These are phyloP conservation scores for Alternaria brassicicola DNA, from an alignment of 2,329 filamentous ascomycete genomes.

Conservation along the genomic window DNA sequence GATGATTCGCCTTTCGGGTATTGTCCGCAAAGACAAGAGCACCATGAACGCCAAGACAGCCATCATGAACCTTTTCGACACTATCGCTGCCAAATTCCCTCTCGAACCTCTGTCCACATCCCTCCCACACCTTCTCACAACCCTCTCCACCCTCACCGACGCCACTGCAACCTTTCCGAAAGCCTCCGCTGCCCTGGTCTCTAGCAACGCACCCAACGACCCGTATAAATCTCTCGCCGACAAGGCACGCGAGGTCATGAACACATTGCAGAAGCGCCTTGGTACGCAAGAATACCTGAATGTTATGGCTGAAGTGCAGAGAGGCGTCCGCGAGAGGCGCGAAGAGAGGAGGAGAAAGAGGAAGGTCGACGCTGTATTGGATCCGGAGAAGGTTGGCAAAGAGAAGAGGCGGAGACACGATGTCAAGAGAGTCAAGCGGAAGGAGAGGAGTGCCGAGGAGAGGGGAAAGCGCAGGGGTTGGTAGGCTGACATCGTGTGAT, in stretches of 20 bases:
- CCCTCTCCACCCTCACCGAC: slow-evolving; percentile 85
- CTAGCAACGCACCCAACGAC: slow-evolving; percentile 56
- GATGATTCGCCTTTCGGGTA: slow-evolving; percentile 76
- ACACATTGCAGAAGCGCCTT: slow-evolving; percentile 81
- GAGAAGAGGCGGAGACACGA: slow-evolving; percentile 78
- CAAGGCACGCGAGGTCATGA: slow-evolving; percentile 78
- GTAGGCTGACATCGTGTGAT: slow-evolving; percentile 48
- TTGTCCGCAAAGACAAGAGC: slow-evolving; percentile 70
- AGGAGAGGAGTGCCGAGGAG: slow-evolving; percentile 76
- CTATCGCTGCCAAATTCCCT: slow-evolving; percentile 68
- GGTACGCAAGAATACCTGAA: slow-evolving; percentile 81
- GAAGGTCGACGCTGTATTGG: slow-evolving; percentile 82
- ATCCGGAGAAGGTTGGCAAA: slow-evolving; percentile 76
- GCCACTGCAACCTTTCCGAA: slow-evolving; percentile 73
- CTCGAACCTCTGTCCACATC: slow-evolving; percentile 64
- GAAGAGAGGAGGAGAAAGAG: slow-evolving; percentile 81
- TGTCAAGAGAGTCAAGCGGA: slow-evolving; percentile 60
- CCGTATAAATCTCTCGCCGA: slow-evolving; percentile 73
- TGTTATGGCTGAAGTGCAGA: slow-evolving; percentile 73
- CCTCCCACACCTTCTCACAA: slow-evolving; percentile 68
- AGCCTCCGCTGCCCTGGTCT: slow-evolving; percentile 69
- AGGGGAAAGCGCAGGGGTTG: slow-evolving; percentile 74
- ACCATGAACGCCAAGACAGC: slow-evolving; percentile 76
- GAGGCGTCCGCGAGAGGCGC: slow-evolving; percentile 72
- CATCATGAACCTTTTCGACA: slow-evolving; percentile 74